Evolutionary conservation across 2,329 filamentous ascomycete species (phyloP).

Genomic region (Fusarium nisikadoi): DNA sequence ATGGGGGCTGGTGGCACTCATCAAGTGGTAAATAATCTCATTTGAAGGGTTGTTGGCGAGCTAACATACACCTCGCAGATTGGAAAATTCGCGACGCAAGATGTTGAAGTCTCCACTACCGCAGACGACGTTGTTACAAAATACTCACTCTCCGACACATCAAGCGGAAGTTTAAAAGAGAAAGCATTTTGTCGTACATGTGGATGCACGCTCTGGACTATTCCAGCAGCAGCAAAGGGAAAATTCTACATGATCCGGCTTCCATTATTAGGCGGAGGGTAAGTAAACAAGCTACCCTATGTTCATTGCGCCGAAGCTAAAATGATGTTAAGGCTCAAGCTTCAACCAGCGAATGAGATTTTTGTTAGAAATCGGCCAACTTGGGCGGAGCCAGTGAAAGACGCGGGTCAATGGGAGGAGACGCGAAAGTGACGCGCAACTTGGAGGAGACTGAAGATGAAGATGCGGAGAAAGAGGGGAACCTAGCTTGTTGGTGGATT

Average conservation of each 20-base stretch:
- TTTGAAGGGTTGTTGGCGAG: rapidly evolving
- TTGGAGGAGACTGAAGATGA: neutral
- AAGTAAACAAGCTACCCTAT: neutral
- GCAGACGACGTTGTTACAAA: slow-evolving; percentile 3
- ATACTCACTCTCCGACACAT: slow-evolving; percentile 39
- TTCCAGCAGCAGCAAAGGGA: slow-evolving; percentile 41
- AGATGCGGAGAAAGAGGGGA: slow-evolving; percentile 15
- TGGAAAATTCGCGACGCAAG: slow-evolving; percentile 39
- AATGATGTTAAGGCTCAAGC: slow-evolving; percentile 6
- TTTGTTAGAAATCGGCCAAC: slow-evolving; percentile 43
- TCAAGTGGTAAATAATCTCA: slow-evolving; percentile 14
- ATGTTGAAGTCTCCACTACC: slow-evolving; percentile 15
- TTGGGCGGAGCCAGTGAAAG: slow-evolving; percentile 38
- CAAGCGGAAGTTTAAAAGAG: slow-evolving; percentile 41
- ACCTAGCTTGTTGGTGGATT: neutral
- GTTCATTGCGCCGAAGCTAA: neutral
- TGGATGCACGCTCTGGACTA: slow-evolving; percentile 44
- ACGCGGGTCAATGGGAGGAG: slow-evolving; percentile 43
- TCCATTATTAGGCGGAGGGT: slow-evolving; percentile 41
- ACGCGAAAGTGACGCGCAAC: slow-evolving; percentile 35
- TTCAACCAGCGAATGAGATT: slow-evolving; percentile 44
- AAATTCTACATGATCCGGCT: slow-evolving; percentile 41
- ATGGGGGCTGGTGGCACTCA: slow-evolving; percentile 34
- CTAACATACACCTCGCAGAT: slow-evolving; percentile 31
- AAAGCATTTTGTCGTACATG: slow-evolving; percentile 44